phyloP scores from a whole-genome alignment of 1,284 basidiomycete species.

The Fomitopsis betulina region DNA sequence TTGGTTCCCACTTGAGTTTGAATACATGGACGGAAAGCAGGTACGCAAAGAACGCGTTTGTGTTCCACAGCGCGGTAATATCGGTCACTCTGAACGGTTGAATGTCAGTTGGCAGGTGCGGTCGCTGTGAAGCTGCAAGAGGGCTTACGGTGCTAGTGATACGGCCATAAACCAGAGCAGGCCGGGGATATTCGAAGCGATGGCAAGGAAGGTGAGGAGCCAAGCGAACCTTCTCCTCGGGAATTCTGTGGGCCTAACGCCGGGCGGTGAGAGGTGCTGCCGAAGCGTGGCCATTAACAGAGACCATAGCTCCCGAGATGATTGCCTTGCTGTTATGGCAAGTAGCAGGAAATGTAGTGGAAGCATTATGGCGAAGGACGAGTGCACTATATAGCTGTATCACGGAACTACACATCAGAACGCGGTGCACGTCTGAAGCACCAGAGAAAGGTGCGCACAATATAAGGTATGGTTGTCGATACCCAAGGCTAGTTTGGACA shows the following conservation, averaged over 20 bases:
- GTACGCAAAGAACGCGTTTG: conserved; percentile 82
- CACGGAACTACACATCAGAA: neutral
- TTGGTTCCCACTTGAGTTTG: conserved; percentile 54
- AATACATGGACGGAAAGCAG: conserved; percentile 63
- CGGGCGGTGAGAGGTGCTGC: conserved; percentile 42
- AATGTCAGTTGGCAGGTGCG: conserved; percentile 4
- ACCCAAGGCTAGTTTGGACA: conserved; percentile 67
- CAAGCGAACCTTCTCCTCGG: conserved; percentile 40
- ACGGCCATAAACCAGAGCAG: conserved; percentile 74
- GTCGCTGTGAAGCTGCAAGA: conserved; percentile 6
- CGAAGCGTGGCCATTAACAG: conserved; percentile 49
- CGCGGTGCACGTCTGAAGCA: neutral
- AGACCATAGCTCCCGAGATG: conserved; percentile 40
- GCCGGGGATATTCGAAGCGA: conserved; percentile 56
- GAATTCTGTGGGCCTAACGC: conserved; percentile 27
- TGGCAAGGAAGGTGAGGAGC: conserved; percentile 46
- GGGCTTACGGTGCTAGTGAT: conserved; percentile 64
- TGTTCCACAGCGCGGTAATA: conserved; percentile 82
- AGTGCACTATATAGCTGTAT: conserved; percentile 71
- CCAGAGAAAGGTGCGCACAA: conserved; percentile 44
- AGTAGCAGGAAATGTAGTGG: conserved; percentile 71
- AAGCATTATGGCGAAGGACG: conserved; percentile 61
- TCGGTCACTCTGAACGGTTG: conserved; percentile 56
- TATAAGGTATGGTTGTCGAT: conserved; percentile 73
- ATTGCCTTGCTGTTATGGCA: conserved; percentile 38